Base-by-base conservation (phyloP, 495 filamentous ascomycete genomes). In the Aspergillus affinis region DNA sequence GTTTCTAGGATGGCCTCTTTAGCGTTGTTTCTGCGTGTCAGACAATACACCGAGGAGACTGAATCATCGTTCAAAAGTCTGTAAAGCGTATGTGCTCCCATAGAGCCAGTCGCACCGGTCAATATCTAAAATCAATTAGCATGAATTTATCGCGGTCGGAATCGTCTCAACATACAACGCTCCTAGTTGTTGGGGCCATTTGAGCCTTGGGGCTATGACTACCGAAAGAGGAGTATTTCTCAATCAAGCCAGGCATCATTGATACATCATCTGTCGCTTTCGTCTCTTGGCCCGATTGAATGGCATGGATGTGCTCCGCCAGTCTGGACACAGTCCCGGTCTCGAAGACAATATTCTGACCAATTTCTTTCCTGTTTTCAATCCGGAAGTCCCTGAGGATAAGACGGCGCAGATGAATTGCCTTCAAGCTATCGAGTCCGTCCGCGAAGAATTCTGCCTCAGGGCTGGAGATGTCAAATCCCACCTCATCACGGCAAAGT, bases 371-470 rank as follows among this genome's bases (percentile, higher is more conserved):
- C 58, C 59, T 53, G 27, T 68, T 55, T 1, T 66, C 67, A 7
- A 82, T 67, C 23, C 72, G 70, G 46, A 83, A 76, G 36, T 78
- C 69, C 13, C 75, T 71, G 21, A 81, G 67, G 20, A 88, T 75
- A 6, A 82, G 63, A 10, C 79, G 72, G 32, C 82, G 77, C 50
- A 87, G 66, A 51, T 84, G 81, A 18, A 85, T 86, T 5, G 84
- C 82, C 50, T 81, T 80, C n/a, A 88, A 66, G 55, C 84, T 86
- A 63, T 86, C 84, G n/a, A 88, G 63, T 8, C 85, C 85, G 7
- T 78, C 71, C 0, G 77, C 67, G 54, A 86, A 86, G 64, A 88
- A 78, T 61, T 85, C 80, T 5, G 76, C 65, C 2, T 81, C 61
- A 4, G 59, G 53, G 51, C 72, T 62, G 4, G 76, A 66, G 6